Evolutionary conservation across 768 basidiomycete genomes (phyloP).

Genomic region (Macrolepiota fuliginosa): DNA sequence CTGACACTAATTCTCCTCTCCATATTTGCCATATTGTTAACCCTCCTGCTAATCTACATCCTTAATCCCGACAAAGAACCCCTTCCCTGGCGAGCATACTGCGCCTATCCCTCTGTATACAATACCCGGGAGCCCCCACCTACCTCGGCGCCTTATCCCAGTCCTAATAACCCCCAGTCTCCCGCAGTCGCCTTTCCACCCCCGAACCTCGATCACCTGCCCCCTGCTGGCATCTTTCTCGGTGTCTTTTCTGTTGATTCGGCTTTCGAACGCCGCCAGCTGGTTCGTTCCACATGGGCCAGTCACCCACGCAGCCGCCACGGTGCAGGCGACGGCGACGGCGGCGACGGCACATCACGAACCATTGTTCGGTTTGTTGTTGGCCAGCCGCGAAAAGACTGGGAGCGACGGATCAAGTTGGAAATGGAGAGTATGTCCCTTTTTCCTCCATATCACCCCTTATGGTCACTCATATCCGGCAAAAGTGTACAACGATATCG

Average conservation of each 20-base stretch:
- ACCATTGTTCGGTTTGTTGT: slow-evolving; percentile 88
- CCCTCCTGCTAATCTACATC: slow-evolving; percentile 85
- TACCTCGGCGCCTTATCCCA: slow-evolving; percentile 34
- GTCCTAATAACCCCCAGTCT: slow-evolving; percentile 33
- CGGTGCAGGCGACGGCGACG: slow-evolving; percentile 69
- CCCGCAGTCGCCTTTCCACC: slow-evolving; percentile 61
- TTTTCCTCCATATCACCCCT: slow-evolving; percentile 11
- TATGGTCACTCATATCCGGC: slow-evolving; percentile 7
- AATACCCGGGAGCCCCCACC: slow-evolving; percentile 39
- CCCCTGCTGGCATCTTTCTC: slow-evolving; percentile 84
- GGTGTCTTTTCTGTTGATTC: slow-evolving; percentile 91
- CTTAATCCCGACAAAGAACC: slow-evolving; percentile 96
- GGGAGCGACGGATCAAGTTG: slow-evolving; percentile 74
- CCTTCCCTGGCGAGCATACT: slow-evolving; percentile 92
- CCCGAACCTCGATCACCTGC: slow-evolving; percentile 62
- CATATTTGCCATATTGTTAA: slow-evolving; percentile 78
- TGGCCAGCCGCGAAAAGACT: slow-evolving; percentile 77
- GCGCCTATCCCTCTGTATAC: slow-evolving; percentile 59
- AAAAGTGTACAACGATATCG: slow-evolving; percentile 80
- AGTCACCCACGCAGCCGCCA: slow-evolving; percentile 74
- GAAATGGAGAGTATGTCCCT: slow-evolving; percentile 84
- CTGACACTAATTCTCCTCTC: slow-evolving; percentile 60
- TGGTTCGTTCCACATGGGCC: slow-evolving; percentile 90
- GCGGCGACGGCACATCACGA: slow-evolving; percentile 72
- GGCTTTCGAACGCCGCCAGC: slow-evolving; percentile 78